A percentile compares a stretch with the other conserved stretches of the same genome.
Conservation (phyloP, 2,329 filamentous ascomycete species). For the Aphanocladium album region DNA sequence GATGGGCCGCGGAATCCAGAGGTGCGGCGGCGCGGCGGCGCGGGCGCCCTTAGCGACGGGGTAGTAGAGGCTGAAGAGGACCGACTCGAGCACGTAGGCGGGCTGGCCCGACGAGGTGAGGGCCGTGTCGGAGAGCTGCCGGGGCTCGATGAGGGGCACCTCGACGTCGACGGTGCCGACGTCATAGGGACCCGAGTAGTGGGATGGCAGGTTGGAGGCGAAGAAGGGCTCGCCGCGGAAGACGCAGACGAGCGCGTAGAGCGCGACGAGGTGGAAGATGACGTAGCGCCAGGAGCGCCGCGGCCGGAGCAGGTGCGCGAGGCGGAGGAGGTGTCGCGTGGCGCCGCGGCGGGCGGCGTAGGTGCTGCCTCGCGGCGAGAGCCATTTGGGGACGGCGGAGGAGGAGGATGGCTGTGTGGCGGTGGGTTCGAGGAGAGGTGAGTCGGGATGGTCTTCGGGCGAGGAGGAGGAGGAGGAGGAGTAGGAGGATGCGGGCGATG, state of each 20-base stretch:
- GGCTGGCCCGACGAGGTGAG: slow-evolving; percentile 31
- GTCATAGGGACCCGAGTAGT: slow-evolving; percentile 38
- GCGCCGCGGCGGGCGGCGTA: not conserved
- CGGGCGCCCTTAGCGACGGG: slow-evolving; percentile 29
- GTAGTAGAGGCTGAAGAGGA: slow-evolving; percentile 47
- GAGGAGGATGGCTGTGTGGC: not conserved
- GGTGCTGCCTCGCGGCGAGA: not conserved
- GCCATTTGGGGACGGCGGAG: slow-evolving; percentile 10
- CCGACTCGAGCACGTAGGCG: slow-evolving; percentile 42
- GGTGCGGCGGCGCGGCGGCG: slow-evolving; percentile 27
- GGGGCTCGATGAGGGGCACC: slow-evolving; percentile 31
- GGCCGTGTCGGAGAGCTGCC: slow-evolving; percentile 26
- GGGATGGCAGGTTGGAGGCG: slow-evolving; percentile 36
- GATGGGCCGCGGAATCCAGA: slow-evolving; percentile 41
- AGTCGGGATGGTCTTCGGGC: slow-evolving; percentile 6
- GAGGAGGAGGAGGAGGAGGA: not conserved
- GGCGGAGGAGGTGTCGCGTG: not conserved
- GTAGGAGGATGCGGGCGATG: too few relatives aligned
- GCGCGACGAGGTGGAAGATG: slow-evolving; percentile 2
- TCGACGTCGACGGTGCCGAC: slow-evolving; percentile 46
- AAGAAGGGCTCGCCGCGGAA: slow-evolving; percentile 38
- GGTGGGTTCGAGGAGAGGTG: not conserved
- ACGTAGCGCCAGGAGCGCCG: slow-evolving; percentile 7
- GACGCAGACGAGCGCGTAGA: slow-evolving; percentile 11
- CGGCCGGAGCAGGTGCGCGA: not conserved